Conservation (phyloP, 306 rosid species). For the Spatholobus suberectus region DNA sequence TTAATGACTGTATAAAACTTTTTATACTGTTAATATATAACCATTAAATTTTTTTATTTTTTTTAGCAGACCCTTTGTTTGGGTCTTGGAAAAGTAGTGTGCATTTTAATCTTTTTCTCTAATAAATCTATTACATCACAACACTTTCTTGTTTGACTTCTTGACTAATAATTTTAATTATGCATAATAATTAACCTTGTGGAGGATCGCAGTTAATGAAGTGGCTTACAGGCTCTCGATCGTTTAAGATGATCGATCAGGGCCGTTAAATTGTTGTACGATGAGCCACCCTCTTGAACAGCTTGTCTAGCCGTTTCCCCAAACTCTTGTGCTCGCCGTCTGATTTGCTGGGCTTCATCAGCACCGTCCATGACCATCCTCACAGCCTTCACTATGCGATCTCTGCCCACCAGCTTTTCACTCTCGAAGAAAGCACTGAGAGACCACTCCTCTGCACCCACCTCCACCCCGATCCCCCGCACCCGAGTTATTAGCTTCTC, state of each 20-base stretch:
- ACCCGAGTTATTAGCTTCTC: conserved; percentile 46
- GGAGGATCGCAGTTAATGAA: too few species aligned
- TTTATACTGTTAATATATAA: too few species aligned
- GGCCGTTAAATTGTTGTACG: not conserved
- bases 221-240: not conserved
- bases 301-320: conserved; percentile 44
- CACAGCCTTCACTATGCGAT: conserved; percentile 40
- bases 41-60: too few species aligned
- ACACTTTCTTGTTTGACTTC: too few species aligned
- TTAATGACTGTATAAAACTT: too few species aligned
- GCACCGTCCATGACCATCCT: conserved; percentile 41
- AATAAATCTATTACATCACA: too few species aligned
- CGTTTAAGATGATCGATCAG: conserved; percentile 36
- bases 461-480: conserved; percentile 46
- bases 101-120: too few species aligned
- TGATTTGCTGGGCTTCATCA: conserved; percentile 40
- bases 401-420: conserved; percentile 26
- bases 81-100: too few species aligned
- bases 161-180: too few species aligned
- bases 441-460: conserved; percentile 50
- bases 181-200: too few species aligned
- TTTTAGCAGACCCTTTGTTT: too few species aligned
- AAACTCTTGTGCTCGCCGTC: conserved; percentile 5
- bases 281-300: conserved; percentile 38
- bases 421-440: not conserved